phyloP scores from a whole-genome alignment of 1,284 basidiomycete species.

The Heliocybe sulcata region DNA sequence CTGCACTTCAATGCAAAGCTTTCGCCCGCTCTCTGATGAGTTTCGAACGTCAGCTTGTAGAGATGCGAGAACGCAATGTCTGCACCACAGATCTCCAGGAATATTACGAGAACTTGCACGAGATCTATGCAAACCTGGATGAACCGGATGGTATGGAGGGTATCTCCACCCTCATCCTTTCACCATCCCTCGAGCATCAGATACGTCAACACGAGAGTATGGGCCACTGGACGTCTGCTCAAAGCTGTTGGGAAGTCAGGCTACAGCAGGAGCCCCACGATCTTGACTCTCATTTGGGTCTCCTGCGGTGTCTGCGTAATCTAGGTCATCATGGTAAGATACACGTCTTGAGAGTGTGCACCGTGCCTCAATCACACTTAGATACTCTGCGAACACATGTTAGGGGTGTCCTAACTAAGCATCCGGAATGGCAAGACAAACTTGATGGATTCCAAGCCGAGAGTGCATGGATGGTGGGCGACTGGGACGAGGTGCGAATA shows the following conservation, averaged over 20 bases:
- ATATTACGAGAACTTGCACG: slow-evolving; percentile 89
- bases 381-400: slow-evolving; percentile 97
- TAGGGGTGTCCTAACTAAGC: slow-evolving; percentile 79
- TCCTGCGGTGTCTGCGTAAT: slow-evolving; percentile 70
- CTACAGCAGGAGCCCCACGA: slow-evolving; percentile 90
- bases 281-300: slow-evolving; percentile 77
- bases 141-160: slow-evolving; percentile 99
- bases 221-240: slow-evolving; percentile 96
- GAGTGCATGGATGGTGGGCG: slow-evolving; percentile 92
- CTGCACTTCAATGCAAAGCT: slow-evolving; percentile 90
- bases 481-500: slow-evolving; percentile 78
- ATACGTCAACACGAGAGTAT: slow-evolving; percentile 98
- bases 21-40: slow-evolving; percentile 94
- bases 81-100: slow-evolving; percentile 53
- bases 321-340: slow-evolving; percentile 84
- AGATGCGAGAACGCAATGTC: slow-evolving; percentile 37
- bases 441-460: slow-evolving; percentile 88
- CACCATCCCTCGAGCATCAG: slow-evolving; percentile 92
- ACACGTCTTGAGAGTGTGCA: not conserved
- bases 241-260: slow-evolving; percentile 99
- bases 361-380: slow-evolving; percentile 22
- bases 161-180: slow-evolving; percentile 83
- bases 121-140: slow-evolving; percentile 94
- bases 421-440: slow-evolving; percentile 79
- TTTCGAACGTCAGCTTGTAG: slow-evolving; percentile 79